Evolutionary conservation across 768 basidiomycete genomes (phyloP), one percentile per base, ranked within the genome.

Genomic region (Macrolepiota fuliginosa): DNA sequence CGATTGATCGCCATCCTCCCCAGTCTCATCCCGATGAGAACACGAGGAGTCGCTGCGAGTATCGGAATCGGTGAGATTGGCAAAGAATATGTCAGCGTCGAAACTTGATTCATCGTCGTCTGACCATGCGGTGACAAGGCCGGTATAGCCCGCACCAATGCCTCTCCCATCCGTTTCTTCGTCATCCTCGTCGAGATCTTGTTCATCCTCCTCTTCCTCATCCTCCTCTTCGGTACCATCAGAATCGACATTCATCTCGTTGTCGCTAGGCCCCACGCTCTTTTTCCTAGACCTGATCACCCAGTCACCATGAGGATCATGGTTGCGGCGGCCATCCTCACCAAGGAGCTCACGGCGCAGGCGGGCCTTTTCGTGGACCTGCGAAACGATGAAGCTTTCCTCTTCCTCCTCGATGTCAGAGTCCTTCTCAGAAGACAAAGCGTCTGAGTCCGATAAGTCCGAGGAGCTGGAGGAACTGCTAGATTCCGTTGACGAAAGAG

Each of bases 61-160:
- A 50, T 63, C 67, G 1, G 68, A 66, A 29, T 56, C 47, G 56
- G 63, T 67, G 45, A 93, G 82, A 68, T 91, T 89, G 58, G 88
- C 85, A 68, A 94, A 93, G 76, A 94, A 93, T 0, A 93, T 72
- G 63, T 93, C 91, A 10, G 92, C 92, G 66, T 94, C 92, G 66
- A 91, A 90, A 62, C 81, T 84, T 1, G 86, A 88, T 70, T 91
- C 91, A 64, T 87, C 90, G 61, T 87, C 89, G 19, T 89, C 88
- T 42, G 88, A 88, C 91, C 90, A 94, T 46, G 89, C 86, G 1
- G 87, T 87, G 52, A 83, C 87, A 51, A 90, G 79, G 52, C 88
- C 89, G 42, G 82, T 81, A 67, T 86, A 90, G 52, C 68, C 50
- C 58, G 65, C 61, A 68, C 71, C 22, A 69, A 63, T 50, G 46